phyloP scores from a whole-genome alignment of 148 eudicot species.

The Pharnaceum exiguum region DNA sequence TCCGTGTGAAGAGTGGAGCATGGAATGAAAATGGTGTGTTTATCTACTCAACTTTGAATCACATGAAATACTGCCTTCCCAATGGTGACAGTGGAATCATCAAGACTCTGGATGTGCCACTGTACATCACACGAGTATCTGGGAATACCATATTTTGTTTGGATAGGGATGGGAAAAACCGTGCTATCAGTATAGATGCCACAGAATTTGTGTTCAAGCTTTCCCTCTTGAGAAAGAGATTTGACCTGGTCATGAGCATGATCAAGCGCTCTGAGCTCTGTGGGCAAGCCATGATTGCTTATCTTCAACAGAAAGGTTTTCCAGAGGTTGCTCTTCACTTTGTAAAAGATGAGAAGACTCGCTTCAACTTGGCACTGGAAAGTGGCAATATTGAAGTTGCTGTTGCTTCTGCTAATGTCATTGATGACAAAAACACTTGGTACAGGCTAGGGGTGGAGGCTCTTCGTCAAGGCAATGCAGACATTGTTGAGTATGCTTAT shows the following conservation, averaged over 20 bases:
- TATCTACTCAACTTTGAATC: constrained; percentile 83
- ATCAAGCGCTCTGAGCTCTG: constrained; percentile 86
- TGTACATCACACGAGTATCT: constrained; percentile 72
- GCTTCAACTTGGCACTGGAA: constrained; percentile 47
- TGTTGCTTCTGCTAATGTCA: constrained; percentile 73
- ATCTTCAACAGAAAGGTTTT: constrained; percentile 97
- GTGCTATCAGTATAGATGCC: constrained; percentile 65
- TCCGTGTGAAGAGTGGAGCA: constrained; percentile 95
- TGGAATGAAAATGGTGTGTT: constrained; percentile 97
- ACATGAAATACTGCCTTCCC: constrained; percentile 88
- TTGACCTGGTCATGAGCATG: constrained; percentile 93
- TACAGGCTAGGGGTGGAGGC: constrained; percentile 78
- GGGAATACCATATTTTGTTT: constrained; percentile 76
- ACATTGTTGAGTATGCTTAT: constrained; percentile 76
- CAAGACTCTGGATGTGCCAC: constrained; percentile 80
- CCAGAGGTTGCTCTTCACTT: constrained; percentile 98
- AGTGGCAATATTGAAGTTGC: constrained; percentile 74
- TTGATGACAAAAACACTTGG: constrained; percentile 75
- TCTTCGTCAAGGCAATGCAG: constrained; percentile 76
- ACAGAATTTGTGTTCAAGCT: constrained; percentile 85
- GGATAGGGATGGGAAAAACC: constrained; percentile 92
- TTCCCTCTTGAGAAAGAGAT: constrained; percentile 66
- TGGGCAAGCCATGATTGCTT: constrained; percentile 97
- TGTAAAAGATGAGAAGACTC: constrained; percentile 79
- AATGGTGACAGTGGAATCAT: constrained; percentile 95